These are phyloP conservation scores for Aspergillus carlsbadensis DNA, from an alignment of 495 filamentous ascomycete species.

Conservation along the genomic window DNA sequence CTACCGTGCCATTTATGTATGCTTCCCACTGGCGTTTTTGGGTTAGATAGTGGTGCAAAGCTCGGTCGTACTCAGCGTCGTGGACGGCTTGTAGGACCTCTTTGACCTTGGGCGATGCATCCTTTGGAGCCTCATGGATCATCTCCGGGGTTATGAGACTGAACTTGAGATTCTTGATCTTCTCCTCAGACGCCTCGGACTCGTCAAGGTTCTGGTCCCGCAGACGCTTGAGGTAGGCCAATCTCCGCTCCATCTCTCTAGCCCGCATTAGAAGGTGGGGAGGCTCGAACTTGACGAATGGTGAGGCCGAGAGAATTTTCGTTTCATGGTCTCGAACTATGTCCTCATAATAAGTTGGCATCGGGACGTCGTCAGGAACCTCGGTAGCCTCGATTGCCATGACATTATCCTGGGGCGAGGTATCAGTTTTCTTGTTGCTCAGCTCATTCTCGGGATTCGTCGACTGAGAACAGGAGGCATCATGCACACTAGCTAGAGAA, in stretches of 20 bases:
- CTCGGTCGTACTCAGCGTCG: conserved; percentile 94
- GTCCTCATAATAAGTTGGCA: conserved; percentile 90
- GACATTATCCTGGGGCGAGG: conserved; percentile 16
- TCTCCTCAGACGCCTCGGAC: conserved; percentile 56
- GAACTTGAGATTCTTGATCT: conserved; percentile 67
- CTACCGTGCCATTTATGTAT: conserved; percentile 70
- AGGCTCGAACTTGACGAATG: conserved; percentile 91
- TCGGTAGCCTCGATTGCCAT: conserved; percentile 47
- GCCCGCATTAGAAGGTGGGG: conserved; percentile 91
- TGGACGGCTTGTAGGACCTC: conserved; percentile 93
- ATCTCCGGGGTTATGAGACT: conserved; percentile 90
- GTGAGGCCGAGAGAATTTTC: conserved; percentile 91
- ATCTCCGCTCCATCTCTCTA: conserved; percentile 80
- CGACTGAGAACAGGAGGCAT: conserved; percentile 5
- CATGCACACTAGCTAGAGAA: neutral
- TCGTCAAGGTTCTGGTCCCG: conserved; percentile 70
- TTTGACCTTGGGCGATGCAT: conserved; percentile 78
- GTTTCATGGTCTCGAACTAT: conserved; percentile 91
- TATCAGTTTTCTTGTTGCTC: conserved; percentile 20
- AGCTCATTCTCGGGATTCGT: conserved; percentile 10
- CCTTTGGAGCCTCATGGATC: conserved; percentile 77
- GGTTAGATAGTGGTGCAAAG: conserved; percentile 87
- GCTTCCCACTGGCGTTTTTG: conserved; percentile 95
- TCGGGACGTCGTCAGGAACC: conserved; percentile 80
- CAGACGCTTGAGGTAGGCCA: conserved; percentile 76